phyloP scores from a whole-genome alignment of 108 stramenopile genomes.

The Cyclotella kingstonii region DNA sequence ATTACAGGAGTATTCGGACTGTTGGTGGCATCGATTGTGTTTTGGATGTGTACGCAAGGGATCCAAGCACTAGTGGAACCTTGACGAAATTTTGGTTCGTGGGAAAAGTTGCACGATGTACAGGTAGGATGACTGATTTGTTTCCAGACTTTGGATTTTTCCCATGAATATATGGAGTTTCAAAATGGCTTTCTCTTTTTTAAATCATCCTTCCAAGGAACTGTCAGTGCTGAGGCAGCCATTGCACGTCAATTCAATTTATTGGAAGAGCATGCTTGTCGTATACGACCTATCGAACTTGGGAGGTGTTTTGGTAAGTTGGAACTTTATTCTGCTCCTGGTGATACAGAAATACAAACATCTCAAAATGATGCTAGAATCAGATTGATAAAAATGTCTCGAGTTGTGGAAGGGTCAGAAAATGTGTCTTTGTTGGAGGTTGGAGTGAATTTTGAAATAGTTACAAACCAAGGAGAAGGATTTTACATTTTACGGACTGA shows the following conservation, averaged over 20 bases:
- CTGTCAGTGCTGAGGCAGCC: constrained; percentile 38
- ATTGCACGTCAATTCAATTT: constrained; percentile 44
- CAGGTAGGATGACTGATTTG: constrained; percentile 5
- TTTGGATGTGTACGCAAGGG: constrained; percentile 39
- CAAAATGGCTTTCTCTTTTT: not conserved
- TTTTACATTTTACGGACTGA: constrained; percentile 42
- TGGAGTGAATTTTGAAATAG: constrained; percentile 42
- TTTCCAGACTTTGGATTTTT: not conserved
- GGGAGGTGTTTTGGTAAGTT: constrained; percentile 41
- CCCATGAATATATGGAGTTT: not conserved
- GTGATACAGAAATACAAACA: constrained; percentile 35
- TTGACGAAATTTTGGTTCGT: constrained; percentile 42
- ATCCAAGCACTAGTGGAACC: constrained; percentile 28
- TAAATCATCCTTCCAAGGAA: constrained; percentile 8
- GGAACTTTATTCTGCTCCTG: constrained; percentile 41
- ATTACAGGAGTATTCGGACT: constrained; percentile 32
- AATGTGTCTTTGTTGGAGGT: constrained; percentile 38
- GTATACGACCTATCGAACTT: constrained; percentile 43
- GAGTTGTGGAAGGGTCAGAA: constrained; percentile 23
- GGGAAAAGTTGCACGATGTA: constrained; percentile 49
- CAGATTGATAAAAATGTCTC: constrained; percentile 22
- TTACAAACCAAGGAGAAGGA: constrained; percentile 45
- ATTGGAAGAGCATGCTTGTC: constrained; percentile 47
- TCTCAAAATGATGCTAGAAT: constrained; percentile 33
- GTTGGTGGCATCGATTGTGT: constrained; percentile 43